These are phyloP conservation scores for Myochromella boudieri DNA, from an alignment of 768 basidiomycete genomes.

Conservation along the genomic window DNA sequence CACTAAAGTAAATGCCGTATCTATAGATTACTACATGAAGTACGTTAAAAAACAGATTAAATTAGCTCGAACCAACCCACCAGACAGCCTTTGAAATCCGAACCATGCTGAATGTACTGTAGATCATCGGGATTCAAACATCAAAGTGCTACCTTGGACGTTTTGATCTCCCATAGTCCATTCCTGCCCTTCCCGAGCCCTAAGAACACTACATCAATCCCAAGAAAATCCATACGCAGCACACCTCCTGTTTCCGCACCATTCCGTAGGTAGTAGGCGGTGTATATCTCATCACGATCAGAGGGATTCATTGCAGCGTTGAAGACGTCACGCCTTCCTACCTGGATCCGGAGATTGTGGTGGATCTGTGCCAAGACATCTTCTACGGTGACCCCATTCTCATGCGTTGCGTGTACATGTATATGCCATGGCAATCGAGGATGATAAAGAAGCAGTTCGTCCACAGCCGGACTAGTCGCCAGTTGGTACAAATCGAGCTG, in stretches of 20 bases:
- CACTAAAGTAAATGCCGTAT: too few species aligned
- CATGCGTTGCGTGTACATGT: slow-evolving; percentile 38
- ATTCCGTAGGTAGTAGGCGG: slow-evolving; percentile 39
- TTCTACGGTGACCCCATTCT: slow-evolving; percentile 45
- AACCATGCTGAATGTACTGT: too few species aligned
- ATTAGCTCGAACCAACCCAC: too few species aligned
- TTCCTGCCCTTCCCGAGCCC: slow-evolving; percentile 26
- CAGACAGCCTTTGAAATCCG: too few species aligned
- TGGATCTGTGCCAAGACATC: slow-evolving; percentile 48
- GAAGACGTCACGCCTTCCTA: slow-evolving; percentile 44
- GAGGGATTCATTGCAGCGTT: slow-evolving; percentile 42
- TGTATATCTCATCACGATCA: slow-evolving; percentile 39
- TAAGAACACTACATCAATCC: slow-evolving; percentile 37
- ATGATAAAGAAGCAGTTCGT: slow-evolving; percentile 48
- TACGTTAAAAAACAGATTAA: too few species aligned
- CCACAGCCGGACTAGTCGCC: slow-evolving; percentile 46
- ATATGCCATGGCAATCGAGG: slow-evolving; percentile 53
- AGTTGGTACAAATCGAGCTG: slow-evolving; percentile 27
- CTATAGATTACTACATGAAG: too few species aligned
- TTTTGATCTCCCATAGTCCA: slow-evolving; percentile 33
- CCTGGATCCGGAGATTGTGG: slow-evolving; percentile 32
- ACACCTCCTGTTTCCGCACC: slow-evolving; percentile 32
- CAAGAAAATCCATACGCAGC: slow-evolving; percentile 50
- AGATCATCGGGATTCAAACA: too few species aligned
- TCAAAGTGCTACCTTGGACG: slow-evolving; percentile 7